Evolutionary conservation across 345 rosid species (phyloP).

Genomic region (Eucalyptus erythrocorys): DNA sequence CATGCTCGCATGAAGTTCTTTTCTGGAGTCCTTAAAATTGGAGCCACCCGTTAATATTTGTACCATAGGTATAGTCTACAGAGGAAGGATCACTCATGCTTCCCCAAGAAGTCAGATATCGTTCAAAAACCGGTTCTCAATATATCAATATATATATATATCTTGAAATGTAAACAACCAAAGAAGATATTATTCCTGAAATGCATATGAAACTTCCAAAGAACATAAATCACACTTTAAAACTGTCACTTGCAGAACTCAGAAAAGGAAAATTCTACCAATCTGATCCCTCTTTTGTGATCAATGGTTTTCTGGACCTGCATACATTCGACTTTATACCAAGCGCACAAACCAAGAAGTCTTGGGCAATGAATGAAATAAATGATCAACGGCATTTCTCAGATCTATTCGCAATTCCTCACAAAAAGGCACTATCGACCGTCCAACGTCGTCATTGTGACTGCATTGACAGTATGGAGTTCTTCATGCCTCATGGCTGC

Average conservation of each 20-base stretch:
- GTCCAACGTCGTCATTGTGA: not conserved
- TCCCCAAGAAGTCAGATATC: constrained; percentile 19
- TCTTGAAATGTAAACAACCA: constrained; percentile 20
- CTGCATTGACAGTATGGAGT: not conserved
- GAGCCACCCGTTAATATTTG: not conserved
- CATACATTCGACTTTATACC: not conserved
- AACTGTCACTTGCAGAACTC: not conserved
- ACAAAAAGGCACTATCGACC: not conserved
- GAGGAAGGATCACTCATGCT: constrained; percentile 13
- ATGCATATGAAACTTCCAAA: not conserved
- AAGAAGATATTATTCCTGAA: not conserved
- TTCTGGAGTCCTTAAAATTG: not conserved
- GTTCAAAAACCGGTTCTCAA: not conserved
- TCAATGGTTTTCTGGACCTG: not conserved
- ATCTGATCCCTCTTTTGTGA: not conserved
- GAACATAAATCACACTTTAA: too few relatives aligned
- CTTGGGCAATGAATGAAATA: not conserved
- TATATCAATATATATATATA: not conserved
- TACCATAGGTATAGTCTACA: not conserved
- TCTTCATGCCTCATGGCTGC: not conserved
- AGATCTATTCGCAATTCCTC: not conserved
- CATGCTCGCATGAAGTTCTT: not conserved
- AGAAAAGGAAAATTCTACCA: not conserved
- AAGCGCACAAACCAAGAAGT: not conserved
- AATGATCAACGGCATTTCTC: not conserved